These are phyloP conservation scores for Talaromyces amestolkiae DNA, from an alignment of 2,329 filamentous ascomycete species.

Conservation along the genomic window DNA sequence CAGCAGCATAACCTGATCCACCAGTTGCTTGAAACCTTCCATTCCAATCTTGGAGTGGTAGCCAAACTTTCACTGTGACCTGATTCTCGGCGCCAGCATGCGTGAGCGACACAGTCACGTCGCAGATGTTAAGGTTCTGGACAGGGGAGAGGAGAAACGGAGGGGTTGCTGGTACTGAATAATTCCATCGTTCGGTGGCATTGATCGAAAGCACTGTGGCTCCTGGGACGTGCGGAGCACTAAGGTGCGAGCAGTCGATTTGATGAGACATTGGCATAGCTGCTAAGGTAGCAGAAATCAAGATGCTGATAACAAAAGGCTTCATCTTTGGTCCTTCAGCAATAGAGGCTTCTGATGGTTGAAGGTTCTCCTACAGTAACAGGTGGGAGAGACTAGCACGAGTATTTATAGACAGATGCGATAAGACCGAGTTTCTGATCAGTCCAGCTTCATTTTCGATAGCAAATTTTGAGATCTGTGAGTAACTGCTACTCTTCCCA, in stretches of 20 bases:
- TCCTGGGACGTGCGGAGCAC: slow-evolving; percentile 10
- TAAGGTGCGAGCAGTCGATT: slow-evolving; percentile 3
- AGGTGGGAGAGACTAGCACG: not conserved
- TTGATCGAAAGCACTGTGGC: slow-evolving; percentile 11
- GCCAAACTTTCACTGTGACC: slow-evolving; percentile 9
- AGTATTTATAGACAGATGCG: not conserved
- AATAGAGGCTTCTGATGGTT: not conserved
- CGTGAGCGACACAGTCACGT: slow-evolving; percentile 2
- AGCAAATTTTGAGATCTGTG: not conserved
- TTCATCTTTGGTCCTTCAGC: not conserved
- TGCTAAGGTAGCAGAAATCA: not conserved
- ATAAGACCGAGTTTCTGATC: not conserved
- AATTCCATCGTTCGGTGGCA: slow-evolving; percentile 6
- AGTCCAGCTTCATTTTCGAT: not conserved
- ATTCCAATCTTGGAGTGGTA: slow-evolving; percentile 9
- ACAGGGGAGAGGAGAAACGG: not conserved
- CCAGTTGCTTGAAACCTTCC: slow-evolving; percentile 12
- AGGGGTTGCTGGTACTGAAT: not conserved
- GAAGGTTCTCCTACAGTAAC: not conserved
- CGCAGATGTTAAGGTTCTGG: slow-evolving; percentile 4
- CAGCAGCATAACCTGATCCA: not conserved
- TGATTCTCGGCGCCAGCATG: slow-evolving; percentile 2
- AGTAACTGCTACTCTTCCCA: not conserved
- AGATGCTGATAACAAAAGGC: not conserved
- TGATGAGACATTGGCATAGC: not conserved